A percentile compares a stretch with the other conserved stretches of the same genome.
These are phyloP conservation scores for Colletotrichum trifolii DNA, from an alignment of 2,329 filamentous ascomycete genomes.

Conservation along the genomic window DNA sequence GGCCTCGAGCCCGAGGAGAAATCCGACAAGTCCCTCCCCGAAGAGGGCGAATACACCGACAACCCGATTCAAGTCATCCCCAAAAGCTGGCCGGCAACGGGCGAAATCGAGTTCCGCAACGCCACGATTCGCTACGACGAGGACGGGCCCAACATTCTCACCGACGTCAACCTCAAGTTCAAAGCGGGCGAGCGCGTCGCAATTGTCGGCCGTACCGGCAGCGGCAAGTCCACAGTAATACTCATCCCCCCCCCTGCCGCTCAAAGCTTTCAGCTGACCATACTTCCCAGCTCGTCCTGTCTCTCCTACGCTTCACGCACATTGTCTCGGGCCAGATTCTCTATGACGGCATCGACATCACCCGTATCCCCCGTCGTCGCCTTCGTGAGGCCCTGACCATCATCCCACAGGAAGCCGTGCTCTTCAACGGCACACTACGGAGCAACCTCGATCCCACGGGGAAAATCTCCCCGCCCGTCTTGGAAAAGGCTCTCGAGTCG, in stretches of 20 bases:
- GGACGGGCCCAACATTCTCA: constrained; percentile 60
- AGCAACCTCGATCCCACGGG: constrained; percentile 74
- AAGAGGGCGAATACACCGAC: constrained; percentile 54
- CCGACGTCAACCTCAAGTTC: constrained; percentile 61
- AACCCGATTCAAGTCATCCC: constrained; percentile 51
- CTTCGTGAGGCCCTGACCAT: constrained; percentile 67
- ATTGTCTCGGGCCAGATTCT: constrained; percentile 63
- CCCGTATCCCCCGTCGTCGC: constrained; percentile 59
- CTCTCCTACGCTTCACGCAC: constrained; percentile 65
- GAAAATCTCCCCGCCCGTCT: constrained; percentile 61
- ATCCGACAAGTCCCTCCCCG: constrained; percentile 51
- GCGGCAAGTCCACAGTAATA: constrained; percentile 82
- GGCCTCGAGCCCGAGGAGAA: constrained; percentile 58
- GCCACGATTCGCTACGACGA: constrained; percentile 61
- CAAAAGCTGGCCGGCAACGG: constrained; percentile 56
- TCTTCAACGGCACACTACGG: constrained; percentile 64
- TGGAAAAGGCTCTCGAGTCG: constrained; percentile 70
- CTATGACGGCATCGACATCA: constrained; percentile 67
- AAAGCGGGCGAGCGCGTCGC: constrained; percentile 80
- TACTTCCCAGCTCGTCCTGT: constrained; percentile 54
- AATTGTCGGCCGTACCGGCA: constrained; percentile 83
- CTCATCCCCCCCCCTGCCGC: neutral
- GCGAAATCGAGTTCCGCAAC: constrained; percentile 62
- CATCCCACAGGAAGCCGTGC: constrained; percentile 68
- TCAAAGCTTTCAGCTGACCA: neutral